Conservation (phyloP, 179 eudicot species). For the Spinacia oleracea region DNA sequence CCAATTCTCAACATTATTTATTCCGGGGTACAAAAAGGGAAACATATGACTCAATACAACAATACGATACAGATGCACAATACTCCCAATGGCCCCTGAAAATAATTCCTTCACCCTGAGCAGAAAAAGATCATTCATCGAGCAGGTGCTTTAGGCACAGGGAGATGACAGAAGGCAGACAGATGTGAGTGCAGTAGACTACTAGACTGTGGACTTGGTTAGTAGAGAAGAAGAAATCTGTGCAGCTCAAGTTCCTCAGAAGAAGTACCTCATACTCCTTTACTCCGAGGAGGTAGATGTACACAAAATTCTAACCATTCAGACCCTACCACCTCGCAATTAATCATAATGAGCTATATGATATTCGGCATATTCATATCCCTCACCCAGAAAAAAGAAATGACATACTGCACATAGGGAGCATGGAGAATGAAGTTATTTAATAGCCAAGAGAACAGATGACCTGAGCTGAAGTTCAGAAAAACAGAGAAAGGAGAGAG, state of each 20-base stretch:
- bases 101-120: neutral
- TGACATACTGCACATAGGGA: neutral
- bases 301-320: neutral
- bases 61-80: neutral
- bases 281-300: neutral
- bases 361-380: too few relatives aligned
- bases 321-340: neutral
- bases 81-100: neutral
- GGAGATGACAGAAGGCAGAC: neutral
- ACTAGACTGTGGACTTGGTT: neutral
- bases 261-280: neutral
- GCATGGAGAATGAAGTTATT: neutral
- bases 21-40: neutral
- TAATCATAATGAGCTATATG: neutral
- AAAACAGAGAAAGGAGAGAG: too few relatives aligned
- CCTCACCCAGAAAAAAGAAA: neutral
- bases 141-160: neutral
- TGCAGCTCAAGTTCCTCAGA: neutral
- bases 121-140: neutral
- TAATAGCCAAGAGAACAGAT: neutral
- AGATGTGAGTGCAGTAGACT: neutral
- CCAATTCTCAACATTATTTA: too few relatives aligned
- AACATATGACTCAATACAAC: neutral
- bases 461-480: neutral
- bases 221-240: neutral